phyloP scores from a whole-genome alignment of 495 filamentous ascomycete species.

The Aspergillus bertholletiae region DNA sequence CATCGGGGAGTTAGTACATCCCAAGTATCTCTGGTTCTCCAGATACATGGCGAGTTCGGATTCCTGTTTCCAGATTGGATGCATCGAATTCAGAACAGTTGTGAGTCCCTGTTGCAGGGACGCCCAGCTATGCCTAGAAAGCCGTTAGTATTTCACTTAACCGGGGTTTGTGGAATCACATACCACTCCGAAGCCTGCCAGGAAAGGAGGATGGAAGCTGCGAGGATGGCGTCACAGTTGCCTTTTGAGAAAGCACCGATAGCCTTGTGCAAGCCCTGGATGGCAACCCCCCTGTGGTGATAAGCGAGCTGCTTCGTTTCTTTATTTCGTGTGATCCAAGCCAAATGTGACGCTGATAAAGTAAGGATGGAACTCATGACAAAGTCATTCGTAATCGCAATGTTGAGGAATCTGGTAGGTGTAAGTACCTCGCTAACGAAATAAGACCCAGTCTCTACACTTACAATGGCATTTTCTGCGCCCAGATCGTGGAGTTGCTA shows the following conservation, averaged over 20 bases:
- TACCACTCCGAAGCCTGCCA: constrained; percentile 98
- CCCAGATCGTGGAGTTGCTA: constrained; percentile 84
- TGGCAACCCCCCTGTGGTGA: constrained; percentile 77
- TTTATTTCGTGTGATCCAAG: constrained; percentile 76
- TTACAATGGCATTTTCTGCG: constrained; percentile 87
- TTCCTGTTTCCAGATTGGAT: constrained; percentile 78
- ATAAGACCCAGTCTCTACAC: constrained; percentile 21
- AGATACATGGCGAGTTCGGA: constrained; percentile 84
- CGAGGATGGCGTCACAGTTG: constrained; percentile 88
- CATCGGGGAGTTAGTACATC: constrained; percentile 49
- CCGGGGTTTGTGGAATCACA: constrained; percentile 41
- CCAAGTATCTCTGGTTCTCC: constrained; percentile 55
- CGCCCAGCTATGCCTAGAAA: constrained; percentile 78
- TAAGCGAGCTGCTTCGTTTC: constrained; percentile 82
- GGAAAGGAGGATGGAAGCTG: constrained; percentile 85
- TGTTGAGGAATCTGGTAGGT: constrained; percentile 68
- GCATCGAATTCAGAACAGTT: constrained; percentile 88
- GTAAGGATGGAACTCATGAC: constrained; percentile 91
- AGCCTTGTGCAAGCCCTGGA: constrained; percentile 84
- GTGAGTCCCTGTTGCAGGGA: constrained; percentile 89
- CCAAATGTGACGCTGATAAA: constrained; percentile 87
- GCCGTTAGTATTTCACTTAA: constrained; percentile 29
- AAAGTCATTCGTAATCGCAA: constrained; percentile 76
- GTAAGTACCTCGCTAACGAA: neutral
- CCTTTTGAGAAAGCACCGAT: constrained; percentile 80